phyloP scores from a whole-genome alignment of 2,329 filamentous ascomycete genomes.

The Sarocladiaceae sp. region DNA sequence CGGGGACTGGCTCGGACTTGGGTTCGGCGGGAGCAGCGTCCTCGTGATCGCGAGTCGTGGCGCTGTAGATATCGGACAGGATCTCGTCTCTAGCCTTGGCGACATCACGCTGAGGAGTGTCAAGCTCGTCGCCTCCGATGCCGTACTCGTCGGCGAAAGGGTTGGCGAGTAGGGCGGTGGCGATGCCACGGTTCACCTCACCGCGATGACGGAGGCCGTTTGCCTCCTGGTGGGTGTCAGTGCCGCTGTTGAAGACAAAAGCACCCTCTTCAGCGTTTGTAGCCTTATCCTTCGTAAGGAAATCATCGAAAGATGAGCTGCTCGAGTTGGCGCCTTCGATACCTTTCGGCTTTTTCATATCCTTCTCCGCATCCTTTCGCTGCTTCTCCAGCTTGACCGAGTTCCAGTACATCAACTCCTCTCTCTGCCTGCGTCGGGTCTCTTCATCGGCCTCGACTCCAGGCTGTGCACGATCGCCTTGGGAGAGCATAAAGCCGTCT shows the following conservation, averaged over 20 bases:
- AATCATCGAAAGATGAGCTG: slow-evolving; percentile 52
- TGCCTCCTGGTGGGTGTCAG: slow-evolving; percentile 33
- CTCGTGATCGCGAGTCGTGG: slow-evolving; percentile 38
- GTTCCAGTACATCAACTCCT: slow-evolving; percentile 63
- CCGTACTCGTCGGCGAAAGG: slow-evolving; percentile 54
- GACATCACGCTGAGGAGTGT: slow-evolving; percentile 21
- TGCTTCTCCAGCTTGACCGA: slow-evolving; percentile 44
- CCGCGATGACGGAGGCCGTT: slow-evolving; percentile 43
- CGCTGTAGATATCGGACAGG: slow-evolving; percentile 51
- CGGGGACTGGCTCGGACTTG: slow-evolving; percentile 18
- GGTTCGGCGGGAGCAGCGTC: slow-evolving; percentile 17
- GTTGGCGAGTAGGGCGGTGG: slow-evolving; percentile 44
- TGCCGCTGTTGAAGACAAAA: slow-evolving; percentile 52
- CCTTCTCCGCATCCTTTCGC: slow-evolving; percentile 22
- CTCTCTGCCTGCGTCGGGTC: slow-evolving; percentile 52
- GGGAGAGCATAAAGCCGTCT: slow-evolving; percentile 53
- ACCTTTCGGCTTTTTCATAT: neutral
- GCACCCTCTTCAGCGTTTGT: slow-evolving; percentile 43
- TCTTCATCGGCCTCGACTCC: slow-evolving; percentile 58
- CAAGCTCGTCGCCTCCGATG: slow-evolving; percentile 42
- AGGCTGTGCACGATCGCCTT: slow-evolving; percentile 31
- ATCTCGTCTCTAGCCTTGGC: slow-evolving; percentile 40
- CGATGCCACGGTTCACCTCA: slow-evolving; percentile 39
- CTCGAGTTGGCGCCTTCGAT: slow-evolving; percentile 11
- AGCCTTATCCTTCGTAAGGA: slow-evolving; percentile 42